Conservation (phyloP, 805 yeast genomes). For the Candida nonsorbophila region DNA sequence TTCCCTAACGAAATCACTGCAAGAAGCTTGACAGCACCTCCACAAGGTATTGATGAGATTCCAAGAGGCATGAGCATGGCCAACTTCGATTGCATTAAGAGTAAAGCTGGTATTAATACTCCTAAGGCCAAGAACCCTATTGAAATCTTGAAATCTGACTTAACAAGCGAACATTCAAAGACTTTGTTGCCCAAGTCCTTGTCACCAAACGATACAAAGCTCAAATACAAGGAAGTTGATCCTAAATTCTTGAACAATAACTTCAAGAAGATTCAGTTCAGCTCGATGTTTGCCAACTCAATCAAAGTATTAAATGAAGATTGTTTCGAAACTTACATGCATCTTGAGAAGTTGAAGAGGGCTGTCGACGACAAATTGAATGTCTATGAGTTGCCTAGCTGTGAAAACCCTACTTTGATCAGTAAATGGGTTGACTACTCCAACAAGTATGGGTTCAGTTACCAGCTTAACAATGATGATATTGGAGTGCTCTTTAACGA, state of each 20-base stretch:
- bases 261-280: constrained; percentile 32
- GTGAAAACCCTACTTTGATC: constrained; percentile 63
- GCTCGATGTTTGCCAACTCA: constrained; percentile 32
- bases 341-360: constrained; percentile 39
- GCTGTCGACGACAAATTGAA: constrained; percentile 28
- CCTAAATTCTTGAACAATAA: constrained; percentile 23
- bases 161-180: constrained; percentile 62
- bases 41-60: constrained; percentile 50
- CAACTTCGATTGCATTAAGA: constrained; percentile 64
- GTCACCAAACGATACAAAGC: constrained; percentile 88
- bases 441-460: constrained; percentile 91
- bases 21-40: constrained; percentile 57
- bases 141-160: constrained; percentile 62
- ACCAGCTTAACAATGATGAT: constrained; percentile 83
- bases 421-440: constrained; percentile 98
- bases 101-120: constrained; percentile 56
- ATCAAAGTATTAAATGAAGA: constrained; percentile 31
- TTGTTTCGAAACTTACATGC: constrained; percentile 31
- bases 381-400: constrained; percentile 32
- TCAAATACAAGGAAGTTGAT: constrained; percentile 73
- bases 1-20: constrained; percentile 71
- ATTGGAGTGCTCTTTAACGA: constrained; percentile 89
- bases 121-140: constrained; percentile 57
- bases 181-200: constrained; percentile 80
- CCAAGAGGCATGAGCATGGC: constrained; percentile 56